Evolutionary conservation across 495 filamentous ascomycete species (phyloP).

Genomic region (Chlorociboria aeruginascens): DNA sequence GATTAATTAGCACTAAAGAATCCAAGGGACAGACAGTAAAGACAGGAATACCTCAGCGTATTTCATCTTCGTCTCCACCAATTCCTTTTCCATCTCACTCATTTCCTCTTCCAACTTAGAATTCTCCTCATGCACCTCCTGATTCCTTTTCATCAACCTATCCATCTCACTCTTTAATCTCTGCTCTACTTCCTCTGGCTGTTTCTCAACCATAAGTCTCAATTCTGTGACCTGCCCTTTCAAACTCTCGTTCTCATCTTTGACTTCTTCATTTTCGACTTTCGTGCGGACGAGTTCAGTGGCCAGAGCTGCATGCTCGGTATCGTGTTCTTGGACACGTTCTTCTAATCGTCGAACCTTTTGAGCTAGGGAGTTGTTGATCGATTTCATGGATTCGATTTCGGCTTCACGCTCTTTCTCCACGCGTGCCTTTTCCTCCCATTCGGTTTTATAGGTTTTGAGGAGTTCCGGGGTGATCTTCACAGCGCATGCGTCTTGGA

Average conservation of each 20-base stretch:
- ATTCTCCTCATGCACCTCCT: conserved; percentile 92
- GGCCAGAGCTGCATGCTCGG: conserved; percentile 85
- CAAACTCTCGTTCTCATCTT: conserved; percentile 78
- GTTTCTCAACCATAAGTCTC: conserved; percentile 71
- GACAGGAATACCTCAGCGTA: conserved; percentile 72
- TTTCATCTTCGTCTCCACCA: conserved; percentile 91
- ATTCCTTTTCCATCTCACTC: conserved; percentile 84
- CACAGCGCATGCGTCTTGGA: conserved; percentile 87
- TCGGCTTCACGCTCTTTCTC: conserved; percentile 78
- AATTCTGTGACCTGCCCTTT: conserved; percentile 74
- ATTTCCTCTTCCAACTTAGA: conserved; percentile 77
- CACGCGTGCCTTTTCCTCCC: conserved; percentile 72
- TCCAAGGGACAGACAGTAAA: not conserved
- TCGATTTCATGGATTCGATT: conserved; percentile 59
- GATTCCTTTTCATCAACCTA: conserved; percentile 80
- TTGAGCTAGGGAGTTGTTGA: conserved; percentile 47
- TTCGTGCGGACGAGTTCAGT: conserved; percentile 84
- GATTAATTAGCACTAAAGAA: not conserved
- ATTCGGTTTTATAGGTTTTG: conserved; percentile 69
- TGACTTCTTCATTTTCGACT: conserved; percentile 82
- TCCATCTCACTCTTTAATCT: conserved; percentile 80
- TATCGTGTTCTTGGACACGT: conserved; percentile 76
- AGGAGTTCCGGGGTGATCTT: conserved; percentile 73
- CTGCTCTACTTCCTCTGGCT: conserved; percentile 79
- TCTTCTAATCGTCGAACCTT: conserved; percentile 79